Conservation (phyloP, 305 asterid genomes). For the Galium porrigens region DNA sequence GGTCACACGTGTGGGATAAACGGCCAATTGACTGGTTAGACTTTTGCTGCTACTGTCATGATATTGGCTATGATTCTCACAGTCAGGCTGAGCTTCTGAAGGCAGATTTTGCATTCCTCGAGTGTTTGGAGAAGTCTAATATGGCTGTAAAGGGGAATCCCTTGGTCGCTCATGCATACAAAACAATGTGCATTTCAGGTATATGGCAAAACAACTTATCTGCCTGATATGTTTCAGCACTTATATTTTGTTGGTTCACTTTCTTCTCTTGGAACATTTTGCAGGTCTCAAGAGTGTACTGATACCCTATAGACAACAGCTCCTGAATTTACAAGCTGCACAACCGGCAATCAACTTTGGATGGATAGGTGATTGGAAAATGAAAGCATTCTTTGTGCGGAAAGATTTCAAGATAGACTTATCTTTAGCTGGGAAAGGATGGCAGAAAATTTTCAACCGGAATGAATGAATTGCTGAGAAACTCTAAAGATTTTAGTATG, state of each 20-base stretch:
- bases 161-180: slow-evolving; percentile 46
- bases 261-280: slow-evolving; percentile 8
- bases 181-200: slow-evolving; percentile 88
- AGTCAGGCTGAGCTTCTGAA: slow-evolving; percentile 82
- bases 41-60: slow-evolving; percentile 95
- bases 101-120: slow-evolving; percentile 84
- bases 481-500: too few species aligned
- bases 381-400: slow-evolving; percentile 31
- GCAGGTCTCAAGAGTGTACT: slow-evolving; percentile 66
- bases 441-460: slow-evolving; percentile 13
- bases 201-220: not conserved
- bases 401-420: slow-evolving; percentile 11
- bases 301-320: slow-evolving; percentile 70
- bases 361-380: slow-evolving; percentile 36
- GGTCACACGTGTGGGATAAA: slow-evolving; percentile 81
- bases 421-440: slow-evolving; percentile 6
- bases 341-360: slow-evolving; percentile 30
- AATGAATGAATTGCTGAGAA: slow-evolving; percentile 4
- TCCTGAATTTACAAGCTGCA: slow-evolving; percentile 45
- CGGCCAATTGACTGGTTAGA: slow-evolving; percentile 95
- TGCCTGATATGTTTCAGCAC: not conserved
- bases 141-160: slow-evolving; percentile 68
- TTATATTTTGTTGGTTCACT: not conserved
- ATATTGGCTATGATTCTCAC: slow-evolving; percentile 76
- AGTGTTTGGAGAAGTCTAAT: slow-evolving; percentile 75